Evolutionary conservation across 441 rosid genomes (phyloP), one percentile per base, ranked within the genome.

Genomic region (Croton laevigatus): DNA sequence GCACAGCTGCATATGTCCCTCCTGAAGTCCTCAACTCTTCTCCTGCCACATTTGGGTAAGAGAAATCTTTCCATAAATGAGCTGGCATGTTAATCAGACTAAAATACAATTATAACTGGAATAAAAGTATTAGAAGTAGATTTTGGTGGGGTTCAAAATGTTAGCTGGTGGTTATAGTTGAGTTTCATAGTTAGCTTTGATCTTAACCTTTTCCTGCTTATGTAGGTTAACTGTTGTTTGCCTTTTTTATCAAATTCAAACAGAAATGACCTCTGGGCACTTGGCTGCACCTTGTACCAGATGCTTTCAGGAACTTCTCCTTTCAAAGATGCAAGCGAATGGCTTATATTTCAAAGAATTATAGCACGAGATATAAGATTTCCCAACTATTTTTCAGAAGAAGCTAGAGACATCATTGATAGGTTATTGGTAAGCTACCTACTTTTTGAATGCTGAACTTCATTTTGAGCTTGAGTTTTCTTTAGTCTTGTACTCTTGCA

Each of bases 271-370:
- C 93, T 93, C 64, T 96, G 99, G 98, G 98, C 99, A 51, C 91
- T 96, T 52, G 99, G 98, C 85, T 96, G 99, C 90, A 96, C 97
- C 57, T 85, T 96, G 81, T 96, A 90, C 94, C 99, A 96, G 91
- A 93, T 96, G 99, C 98, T 96, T 85, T 93, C 98, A 60, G 99
- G 99, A 82, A 88, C 97, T 76, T 93, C 97, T 76, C 99, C 99
- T 73, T 96, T 96, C 83, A 93, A 89, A 78, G 99, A 93, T 85
- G 88, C 98, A 42, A 96, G 99, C 78, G 99, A 96, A 86, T 96
- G 99, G 99, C 94, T 93, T 65, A 93, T 93, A 76, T 96, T 93
- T 82, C 99, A 93, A 82, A 87, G 94, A 80, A 96, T 96, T 68
- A 90, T 96, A 58, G 99, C 98, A n/a, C 83, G 98, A 78, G 99